Evolutionary conservation across 2,329 filamentous ascomycete genomes (phyloP).

Genomic region (Fusarium sp.): DNA sequence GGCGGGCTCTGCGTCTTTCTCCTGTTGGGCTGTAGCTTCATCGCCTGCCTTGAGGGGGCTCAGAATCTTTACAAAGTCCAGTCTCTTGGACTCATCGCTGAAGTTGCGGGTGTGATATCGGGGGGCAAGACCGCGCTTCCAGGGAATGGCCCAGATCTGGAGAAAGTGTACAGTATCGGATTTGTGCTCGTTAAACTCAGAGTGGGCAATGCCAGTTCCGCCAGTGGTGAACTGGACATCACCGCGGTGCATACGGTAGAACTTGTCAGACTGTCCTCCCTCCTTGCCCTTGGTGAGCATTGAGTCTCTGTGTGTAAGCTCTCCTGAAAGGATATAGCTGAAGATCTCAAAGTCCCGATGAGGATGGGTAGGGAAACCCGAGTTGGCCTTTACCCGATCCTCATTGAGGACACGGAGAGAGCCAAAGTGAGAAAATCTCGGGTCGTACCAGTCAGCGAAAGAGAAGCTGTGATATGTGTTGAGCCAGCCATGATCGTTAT

Average conservation of each 20-base stretch:
- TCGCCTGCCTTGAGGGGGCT: constrained; percentile 77
- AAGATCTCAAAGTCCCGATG: constrained; percentile 93
- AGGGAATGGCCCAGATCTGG: constrained; percentile 89
- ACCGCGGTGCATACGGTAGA: constrained; percentile 78
- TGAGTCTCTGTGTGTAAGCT: constrained; percentile 87
- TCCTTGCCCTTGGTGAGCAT: constrained; percentile 79
- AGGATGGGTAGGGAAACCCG: constrained; percentile 85
- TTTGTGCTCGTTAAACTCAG: constrained; percentile 81
- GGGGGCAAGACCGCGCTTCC: constrained; percentile 77
- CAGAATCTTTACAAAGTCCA: constrained; percentile 78
- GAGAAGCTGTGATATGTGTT: constrained; percentile 89
- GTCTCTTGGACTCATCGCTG: constrained; percentile 76
- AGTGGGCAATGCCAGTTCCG: constrained; percentile 84
- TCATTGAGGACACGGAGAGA: constrained; percentile 88
- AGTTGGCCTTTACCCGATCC: constrained; percentile 79
- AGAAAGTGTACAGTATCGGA: constrained; percentile 82
- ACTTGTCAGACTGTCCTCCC: constrained; percentile 68
- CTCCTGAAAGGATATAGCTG: constrained; percentile 85
- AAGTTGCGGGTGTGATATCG: constrained; percentile 82
- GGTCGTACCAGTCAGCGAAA: constrained; percentile 79
- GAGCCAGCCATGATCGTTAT: constrained; percentile 87
- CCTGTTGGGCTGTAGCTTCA: constrained; percentile 69
- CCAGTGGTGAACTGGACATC: constrained; percentile 92
- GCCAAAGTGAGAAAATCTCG: constrained; percentile 75
- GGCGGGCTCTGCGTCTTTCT: constrained; percentile 70